Conservation (phyloP, 2,329 filamentous ascomycete genomes). For the Exophiala sideris region DNA sequence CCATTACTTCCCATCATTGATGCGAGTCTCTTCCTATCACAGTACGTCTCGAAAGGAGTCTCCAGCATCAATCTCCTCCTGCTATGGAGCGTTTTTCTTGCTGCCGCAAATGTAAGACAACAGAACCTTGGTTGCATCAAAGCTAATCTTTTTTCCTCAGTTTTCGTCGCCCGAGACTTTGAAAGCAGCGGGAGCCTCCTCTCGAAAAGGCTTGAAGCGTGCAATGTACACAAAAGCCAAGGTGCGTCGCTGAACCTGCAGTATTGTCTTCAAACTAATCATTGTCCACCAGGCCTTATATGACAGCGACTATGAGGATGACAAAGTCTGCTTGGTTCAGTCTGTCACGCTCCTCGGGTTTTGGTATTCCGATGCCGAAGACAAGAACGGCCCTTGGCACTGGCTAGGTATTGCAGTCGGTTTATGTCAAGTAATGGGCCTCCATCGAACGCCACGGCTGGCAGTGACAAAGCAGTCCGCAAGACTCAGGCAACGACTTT, state of each 20-base stretch:
- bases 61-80: conserved; percentile 27
- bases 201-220: conserved; percentile 46
- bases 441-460: conserved; percentile 69
- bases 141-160: conserved; percentile 16
- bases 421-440: conserved; percentile 83
- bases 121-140: conserved; percentile 50
- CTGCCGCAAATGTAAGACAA: conserved; percentile 64
- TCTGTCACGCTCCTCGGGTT: conserved; percentile 88
- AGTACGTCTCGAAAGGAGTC: not conserved
- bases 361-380: conserved; percentile 95
- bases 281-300: conserved; percentile 73
- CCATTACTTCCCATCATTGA: conserved; percentile 71
- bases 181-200: conserved; percentile 34
- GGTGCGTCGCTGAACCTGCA: conserved; percentile 70
- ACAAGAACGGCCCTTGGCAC: conserved; percentile 96
- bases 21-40: conserved; percentile 1
- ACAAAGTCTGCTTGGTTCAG: conserved; percentile 84
- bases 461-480: conserved; percentile 19
- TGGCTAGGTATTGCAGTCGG: conserved; percentile 99
- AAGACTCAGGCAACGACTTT: conserved; percentile 54
- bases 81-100: conserved; percentile 41
- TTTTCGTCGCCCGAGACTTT: conserved; percentile 29
- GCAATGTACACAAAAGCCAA: conserved; percentile 72
- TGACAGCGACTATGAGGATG: conserved; percentile 90
- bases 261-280: conserved; percentile 66